These are phyloP conservation scores for Triticum aestivum DNA, from an alignment of 176 grass and related monocot species.

Conservation along the genomic window DNA sequence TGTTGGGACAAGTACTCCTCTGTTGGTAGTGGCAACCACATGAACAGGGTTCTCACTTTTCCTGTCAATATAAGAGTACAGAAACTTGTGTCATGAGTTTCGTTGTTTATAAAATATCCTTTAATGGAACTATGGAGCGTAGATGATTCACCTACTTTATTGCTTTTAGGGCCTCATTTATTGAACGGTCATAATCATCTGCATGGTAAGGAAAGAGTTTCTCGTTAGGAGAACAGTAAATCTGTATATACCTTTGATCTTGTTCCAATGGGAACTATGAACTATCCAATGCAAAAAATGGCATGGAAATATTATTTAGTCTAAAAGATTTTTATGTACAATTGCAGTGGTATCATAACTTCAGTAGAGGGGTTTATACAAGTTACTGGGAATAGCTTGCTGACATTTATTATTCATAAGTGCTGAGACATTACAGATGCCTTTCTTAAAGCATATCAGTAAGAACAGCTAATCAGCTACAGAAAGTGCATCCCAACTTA, in stretches of 20 bases:
- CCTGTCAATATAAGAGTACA: constrained; percentile 32
- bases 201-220: constrained; percentile 39
- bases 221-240: constrained; percentile 7
- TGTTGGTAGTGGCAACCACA: constrained; percentile 36
- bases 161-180: constrained; percentile 95
- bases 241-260: neutral
- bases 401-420: constrained; percentile 38
- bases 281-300: neutral
- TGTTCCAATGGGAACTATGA: constrained; percentile 10
- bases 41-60: constrained; percentile 64
- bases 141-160: constrained; percentile 75
- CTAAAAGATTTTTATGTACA: neutral
- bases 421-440: neutral
- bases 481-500: neutral
- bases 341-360: neutral
- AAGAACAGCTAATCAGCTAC: constrained; percentile 5
- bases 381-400: neutral
- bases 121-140: neutral
- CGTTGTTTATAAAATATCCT: neutral
- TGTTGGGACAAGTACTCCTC: constrained; percentile 42
- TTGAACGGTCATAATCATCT: constrained; percentile 99
- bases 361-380: constrained; percentile 3
- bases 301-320: neutral
- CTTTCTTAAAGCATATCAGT: neutral
- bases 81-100: constrained; percentile 40